Base-by-base conservation (phyloP, 352 stramenopile species). In the Paralagenidium karlingii region DNA sequence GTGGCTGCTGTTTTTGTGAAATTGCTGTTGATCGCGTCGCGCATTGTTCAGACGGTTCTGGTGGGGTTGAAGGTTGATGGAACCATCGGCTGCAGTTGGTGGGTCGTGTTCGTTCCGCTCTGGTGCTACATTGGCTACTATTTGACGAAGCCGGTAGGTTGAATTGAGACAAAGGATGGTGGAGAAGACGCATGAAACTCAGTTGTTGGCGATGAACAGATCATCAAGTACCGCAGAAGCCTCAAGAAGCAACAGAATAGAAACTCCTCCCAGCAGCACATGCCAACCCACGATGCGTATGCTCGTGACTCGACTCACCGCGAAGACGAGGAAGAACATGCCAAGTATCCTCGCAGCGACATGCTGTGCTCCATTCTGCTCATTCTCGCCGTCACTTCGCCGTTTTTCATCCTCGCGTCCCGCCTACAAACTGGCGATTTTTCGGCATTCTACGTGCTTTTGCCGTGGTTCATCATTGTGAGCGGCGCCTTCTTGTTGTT, bases 391-490 rank as follows among this genome's bases (percentile, higher is more conserved):
- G 44, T 83, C 13, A 68, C 63, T 40, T 89, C 76, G 32, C 76
- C 76, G 26, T 82, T 80, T 52, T 82, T 89, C 40, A 83, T 89
- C 51, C 54, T 89, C 36, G 65, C 73, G 5, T 66, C 75, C 27
- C 69, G 76, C 9, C 56, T 89, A n/a, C 51, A 89, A 33, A 53
- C 68, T 40, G 68, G 56, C 9, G 60, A 57, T 5, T 89, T 89
- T 49, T 89, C 76, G 25, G 66, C 60, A 39, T 71, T 89, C 30
- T 89, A 85, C 58, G 67, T 89, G 29, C 51, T 89, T 20, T 48
- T 89, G 22, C 76, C 76, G 33, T 87, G 69, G 69, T 71, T 85
- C 39, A 84, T 89, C 55, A 57, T 89, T 49, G 76, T 85, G 51
- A 33, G 70, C 79, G 22, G 8, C 5, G 31, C 13, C 10, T 33